These are phyloP conservation scores for Sanghuangporus weigelae DNA, from an alignment of 1,284 basidiomycete species.

Conservation along the genomic window DNA sequence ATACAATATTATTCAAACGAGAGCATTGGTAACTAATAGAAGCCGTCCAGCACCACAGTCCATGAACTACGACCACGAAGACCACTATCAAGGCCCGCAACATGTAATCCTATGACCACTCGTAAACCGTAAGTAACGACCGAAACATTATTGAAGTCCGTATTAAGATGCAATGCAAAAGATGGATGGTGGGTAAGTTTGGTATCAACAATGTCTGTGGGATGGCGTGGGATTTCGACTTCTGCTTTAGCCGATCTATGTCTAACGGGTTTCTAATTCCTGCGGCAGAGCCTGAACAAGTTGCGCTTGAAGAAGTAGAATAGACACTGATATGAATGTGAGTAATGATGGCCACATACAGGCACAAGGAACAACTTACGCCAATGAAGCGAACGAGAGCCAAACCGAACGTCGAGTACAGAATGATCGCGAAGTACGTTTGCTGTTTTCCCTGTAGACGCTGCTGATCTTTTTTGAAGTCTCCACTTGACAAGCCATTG, in stretches of 20 bases:
- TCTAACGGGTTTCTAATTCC: not conserved
- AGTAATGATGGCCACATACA: slow-evolving; percentile 18
- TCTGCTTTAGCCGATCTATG: not conserved
- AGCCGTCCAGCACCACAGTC: not conserved
- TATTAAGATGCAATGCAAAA: not conserved
- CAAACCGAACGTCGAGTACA: slow-evolving; percentile 87
- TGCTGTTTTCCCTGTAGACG: slow-evolving; percentile 60
- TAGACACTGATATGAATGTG: slow-evolving; percentile 49
- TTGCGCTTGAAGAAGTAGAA: slow-evolving; percentile 82
- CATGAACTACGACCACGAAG: not conserved
- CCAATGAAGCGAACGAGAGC: slow-evolving; percentile 78
- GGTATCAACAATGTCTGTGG: not conserved
- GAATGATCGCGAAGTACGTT: slow-evolving; percentile 76
- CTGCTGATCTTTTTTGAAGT: slow-evolving; percentile 37
- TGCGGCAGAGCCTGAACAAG: slow-evolving; percentile 74
- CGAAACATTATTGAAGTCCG: not conserved
- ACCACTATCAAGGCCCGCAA: not conserved
- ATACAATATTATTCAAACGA: not conserved
- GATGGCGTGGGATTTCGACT: not conserved
- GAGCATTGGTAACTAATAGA: not conserved
- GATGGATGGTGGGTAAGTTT: not conserved
- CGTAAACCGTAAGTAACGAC: not conserved
- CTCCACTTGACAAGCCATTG: slow-evolving; percentile 62
- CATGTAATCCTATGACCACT: not conserved
- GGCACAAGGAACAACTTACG: slow-evolving; percentile 43